Evolutionary conservation across 2,329 filamentous ascomycete species (phyloP).

Genomic region (Cladophialophora bantiana): DNA sequence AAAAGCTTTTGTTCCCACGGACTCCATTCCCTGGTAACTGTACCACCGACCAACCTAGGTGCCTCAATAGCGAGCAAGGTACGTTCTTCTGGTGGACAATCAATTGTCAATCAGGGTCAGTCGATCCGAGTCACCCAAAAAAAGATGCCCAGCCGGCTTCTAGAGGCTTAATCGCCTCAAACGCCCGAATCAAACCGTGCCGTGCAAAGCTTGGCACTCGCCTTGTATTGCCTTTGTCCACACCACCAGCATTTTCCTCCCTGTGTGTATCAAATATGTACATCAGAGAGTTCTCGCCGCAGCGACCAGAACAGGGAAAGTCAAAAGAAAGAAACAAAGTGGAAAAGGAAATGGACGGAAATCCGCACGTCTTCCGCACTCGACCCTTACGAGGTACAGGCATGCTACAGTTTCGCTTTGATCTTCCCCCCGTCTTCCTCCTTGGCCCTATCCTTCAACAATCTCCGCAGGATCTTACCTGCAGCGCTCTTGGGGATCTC

Average conservation of each 20-base stretch:
- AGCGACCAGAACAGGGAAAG: no score
- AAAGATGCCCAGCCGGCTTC: not conserved
- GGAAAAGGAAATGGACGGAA: not conserved
- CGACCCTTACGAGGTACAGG: not conserved
- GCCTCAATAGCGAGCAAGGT: not conserved
- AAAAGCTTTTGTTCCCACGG: not conserved
- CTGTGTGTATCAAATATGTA: not conserved
- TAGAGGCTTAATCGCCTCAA: constrained; percentile 20
- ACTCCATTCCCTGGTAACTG: not conserved
- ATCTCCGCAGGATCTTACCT: constrained; percentile 57
- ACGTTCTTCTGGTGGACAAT: not conserved
- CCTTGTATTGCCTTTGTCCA: constrained; percentile 7
- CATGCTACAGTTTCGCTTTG: constrained; percentile 52
- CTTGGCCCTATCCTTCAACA: constrained; percentile 55
- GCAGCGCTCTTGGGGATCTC: constrained; percentile 46
- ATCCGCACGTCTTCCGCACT: not conserved
- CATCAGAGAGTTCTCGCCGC: not conserved
- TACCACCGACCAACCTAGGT: not conserved
- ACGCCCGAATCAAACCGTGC: constrained; percentile 7
- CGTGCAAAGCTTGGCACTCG: constrained; percentile 25
- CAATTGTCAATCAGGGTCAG: no score
- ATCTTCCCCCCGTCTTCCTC: constrained; percentile 43
- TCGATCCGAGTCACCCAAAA: not conserved
- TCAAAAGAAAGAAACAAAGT: not conserved
- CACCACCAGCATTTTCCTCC: not conserved